Evolutionary conservation across 108 stramenopile species (phyloP).

Genomic region (Skeletonema tropicum): DNA sequence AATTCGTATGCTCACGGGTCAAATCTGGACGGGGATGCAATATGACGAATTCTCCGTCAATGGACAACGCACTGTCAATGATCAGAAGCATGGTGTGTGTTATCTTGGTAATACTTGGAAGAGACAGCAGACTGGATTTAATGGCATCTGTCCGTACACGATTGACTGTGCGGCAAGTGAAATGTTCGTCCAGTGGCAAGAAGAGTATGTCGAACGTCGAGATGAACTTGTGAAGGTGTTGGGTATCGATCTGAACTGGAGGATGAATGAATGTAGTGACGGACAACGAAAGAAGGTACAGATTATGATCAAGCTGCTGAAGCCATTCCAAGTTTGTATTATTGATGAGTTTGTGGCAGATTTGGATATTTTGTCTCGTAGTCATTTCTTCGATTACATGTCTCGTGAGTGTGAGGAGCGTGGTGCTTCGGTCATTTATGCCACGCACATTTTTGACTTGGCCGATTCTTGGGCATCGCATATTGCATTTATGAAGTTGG

Average conservation of each 20-base stretch:
- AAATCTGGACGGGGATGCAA: conserved; percentile 23
- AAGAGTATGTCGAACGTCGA: conserved; percentile 94
- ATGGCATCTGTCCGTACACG: conserved; percentile 51
- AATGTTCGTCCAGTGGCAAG: conserved; percentile 97
- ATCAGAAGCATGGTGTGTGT: conserved; percentile 51
- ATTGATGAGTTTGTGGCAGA: conserved; percentile 98
- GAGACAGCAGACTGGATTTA: conserved; percentile 49
- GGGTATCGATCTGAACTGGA: conserved; percentile 96
- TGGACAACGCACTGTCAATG: conserved; percentile 20
- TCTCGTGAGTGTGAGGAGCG: conserved; percentile 89
- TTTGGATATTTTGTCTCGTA: conserved; percentile 95
- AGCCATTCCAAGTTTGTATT: conserved; percentile 94
- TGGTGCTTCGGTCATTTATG: conserved; percentile 96
- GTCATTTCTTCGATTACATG: conserved; percentile 93
- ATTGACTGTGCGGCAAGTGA: conserved; percentile 24
- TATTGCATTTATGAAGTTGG: conserved; percentile 6
- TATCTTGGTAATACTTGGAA: conserved; percentile 54
- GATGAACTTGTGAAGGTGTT: conserved; percentile 95
- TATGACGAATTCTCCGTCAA: conserved; percentile 36
- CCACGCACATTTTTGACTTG: conserved; percentile 98
- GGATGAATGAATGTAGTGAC: conserved; percentile 92
- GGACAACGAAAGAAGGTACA: conserved; percentile 97
- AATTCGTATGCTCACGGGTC: conserved; percentile 89
- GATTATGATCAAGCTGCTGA: conserved; percentile 92
- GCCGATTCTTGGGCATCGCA: conserved; percentile 73